These are phyloP conservation scores for Rhodamnia rubescens DNA, from an alignment of 345 rosid species.

Conservation along the genomic window DNA sequence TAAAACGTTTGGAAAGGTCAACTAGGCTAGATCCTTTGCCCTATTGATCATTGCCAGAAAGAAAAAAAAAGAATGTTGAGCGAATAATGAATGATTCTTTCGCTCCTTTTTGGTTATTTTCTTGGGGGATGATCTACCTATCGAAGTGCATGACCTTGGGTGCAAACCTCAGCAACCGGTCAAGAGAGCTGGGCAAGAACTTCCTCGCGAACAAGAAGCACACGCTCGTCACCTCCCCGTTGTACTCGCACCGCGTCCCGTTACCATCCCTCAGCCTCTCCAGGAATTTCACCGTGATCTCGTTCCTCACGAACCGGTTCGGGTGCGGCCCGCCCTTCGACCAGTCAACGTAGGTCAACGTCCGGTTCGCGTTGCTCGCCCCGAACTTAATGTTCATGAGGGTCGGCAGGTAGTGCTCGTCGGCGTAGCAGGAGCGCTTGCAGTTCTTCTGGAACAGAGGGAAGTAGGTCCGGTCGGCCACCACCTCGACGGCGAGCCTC, in stretches of 20 bases:
- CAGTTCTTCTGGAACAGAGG: conserved; percentile 22
- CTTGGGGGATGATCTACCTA: background rate
- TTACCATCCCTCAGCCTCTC: conserved; percentile 41
- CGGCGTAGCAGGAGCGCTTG: conserved; percentile 21
- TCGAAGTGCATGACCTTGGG: conserved; percentile 37
- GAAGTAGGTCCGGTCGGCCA: conserved; percentile 23
- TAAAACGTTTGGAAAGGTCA: background rate
- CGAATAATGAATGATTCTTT: background rate
- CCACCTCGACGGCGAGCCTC: conserved; percentile 20
- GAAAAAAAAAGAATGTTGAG: background rate
- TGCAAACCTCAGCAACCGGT: conserved; percentile 52
- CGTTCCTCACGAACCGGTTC: conserved; percentile 9
- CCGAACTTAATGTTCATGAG: conserved; percentile 10
- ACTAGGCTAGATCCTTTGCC: background rate
- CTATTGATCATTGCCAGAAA: background rate
- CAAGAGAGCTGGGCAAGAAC: conserved; percentile 52
- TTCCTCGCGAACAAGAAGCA: conserved; percentile 89
- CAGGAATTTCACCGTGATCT: conserved; percentile 27
- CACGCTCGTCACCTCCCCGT: conserved; percentile 40
- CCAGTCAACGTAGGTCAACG: conserved; percentile 40
- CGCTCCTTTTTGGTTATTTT: background rate
- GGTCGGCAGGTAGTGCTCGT: conserved; percentile 40
- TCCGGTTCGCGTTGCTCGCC: conserved; percentile 23
- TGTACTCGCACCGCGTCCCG: conserved; percentile 38
- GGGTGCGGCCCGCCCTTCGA: conserved; percentile 36